phyloP scores from a whole-genome alignment of 257 asterid species.

The Solanum chaucha region DNA sequence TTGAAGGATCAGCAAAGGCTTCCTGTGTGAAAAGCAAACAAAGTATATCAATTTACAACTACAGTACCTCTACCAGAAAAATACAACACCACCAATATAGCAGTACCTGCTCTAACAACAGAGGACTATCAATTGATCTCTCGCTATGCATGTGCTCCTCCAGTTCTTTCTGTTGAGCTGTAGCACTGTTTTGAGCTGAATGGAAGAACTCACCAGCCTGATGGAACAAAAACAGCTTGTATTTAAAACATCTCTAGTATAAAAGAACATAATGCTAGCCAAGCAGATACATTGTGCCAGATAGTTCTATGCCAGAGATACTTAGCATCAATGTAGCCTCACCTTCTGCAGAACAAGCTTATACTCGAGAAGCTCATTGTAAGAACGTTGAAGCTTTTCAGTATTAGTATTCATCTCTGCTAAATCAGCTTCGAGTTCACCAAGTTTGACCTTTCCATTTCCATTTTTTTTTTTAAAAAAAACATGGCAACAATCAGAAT shows the following conservation, averaged over 20 bases:
- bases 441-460: slow-evolving; percentile 40
- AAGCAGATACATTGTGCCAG: not conserved
- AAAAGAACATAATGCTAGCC: not conserved
- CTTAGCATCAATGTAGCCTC: not conserved
- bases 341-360: slow-evolving; percentile 57
- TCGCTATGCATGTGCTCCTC: slow-evolving; percentile 28
- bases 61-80: not conserved
- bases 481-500: not conserved
- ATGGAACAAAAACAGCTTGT: slow-evolving; percentile 1
- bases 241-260: not conserved
- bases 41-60: not conserved
- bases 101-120: slow-evolving; percentile 50
- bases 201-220: slow-evolving; percentile 61
- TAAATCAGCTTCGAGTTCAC: slow-evolving; percentile 54
- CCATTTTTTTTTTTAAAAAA: not conserved
- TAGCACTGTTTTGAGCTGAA: slow-evolving; percentile 43
- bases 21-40: slow-evolving; percentile 20
- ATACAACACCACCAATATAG: not conserved
- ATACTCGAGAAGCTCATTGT: slow-evolving; percentile 55
- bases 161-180: slow-evolving; percentile 35
- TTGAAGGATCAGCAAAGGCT: slow-evolving; percentile 35
- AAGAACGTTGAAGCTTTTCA: slow-evolving; percentile 42
- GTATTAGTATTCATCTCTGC: slow-evolving; percentile 50
- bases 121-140: slow-evolving; percentile 51
- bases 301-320: not conserved